Conservation (phyloP, 441 rosid species). For the Raphanus hybrid region DNA sequence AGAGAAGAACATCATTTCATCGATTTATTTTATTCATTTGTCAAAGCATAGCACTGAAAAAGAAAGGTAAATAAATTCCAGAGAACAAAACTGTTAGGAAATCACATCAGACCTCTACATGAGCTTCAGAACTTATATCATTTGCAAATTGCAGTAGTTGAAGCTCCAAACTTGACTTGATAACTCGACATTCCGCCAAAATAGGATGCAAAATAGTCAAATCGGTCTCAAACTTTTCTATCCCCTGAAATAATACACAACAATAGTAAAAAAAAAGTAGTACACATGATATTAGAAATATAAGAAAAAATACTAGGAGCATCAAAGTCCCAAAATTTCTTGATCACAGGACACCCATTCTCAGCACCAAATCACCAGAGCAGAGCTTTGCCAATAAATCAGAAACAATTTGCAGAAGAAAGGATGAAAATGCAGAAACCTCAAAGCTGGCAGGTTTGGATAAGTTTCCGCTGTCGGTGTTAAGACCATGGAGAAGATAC, state of each 20-base stretch:
- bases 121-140: slow-evolving; percentile 97
- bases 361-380: slow-evolving; percentile 25
- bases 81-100: neutral
- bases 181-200: slow-evolving; percentile 90
- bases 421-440: slow-evolving; percentile 51
- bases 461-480: slow-evolving; percentile 81
- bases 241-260: slow-evolving; percentile 56
- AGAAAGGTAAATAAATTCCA: too few species aligned
- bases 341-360: slow-evolving; percentile 12
- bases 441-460: slow-evolving; percentile 84
- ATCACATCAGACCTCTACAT: slow-evolving; percentile 64
- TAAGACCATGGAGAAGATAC: slow-evolving; percentile 85
- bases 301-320: neutral
- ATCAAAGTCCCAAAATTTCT: slow-evolving; percentile 16
- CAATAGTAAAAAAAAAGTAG: slow-evolving; percentile 10
- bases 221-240: slow-evolving; percentile 70
- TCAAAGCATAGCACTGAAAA: too few species aligned
- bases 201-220: slow-evolving; percentile 78
- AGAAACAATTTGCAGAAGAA: neutral
- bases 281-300: slow-evolving; percentile 1
- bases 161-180: slow-evolving; percentile 83
- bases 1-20: too few species aligned
- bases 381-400: neutral
- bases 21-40: too few species aligned
- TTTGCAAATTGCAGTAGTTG: slow-evolving; percentile 88